Conservation (phyloP, 208 protist genomes). For the Endotrypanum monterogeii region DNA sequence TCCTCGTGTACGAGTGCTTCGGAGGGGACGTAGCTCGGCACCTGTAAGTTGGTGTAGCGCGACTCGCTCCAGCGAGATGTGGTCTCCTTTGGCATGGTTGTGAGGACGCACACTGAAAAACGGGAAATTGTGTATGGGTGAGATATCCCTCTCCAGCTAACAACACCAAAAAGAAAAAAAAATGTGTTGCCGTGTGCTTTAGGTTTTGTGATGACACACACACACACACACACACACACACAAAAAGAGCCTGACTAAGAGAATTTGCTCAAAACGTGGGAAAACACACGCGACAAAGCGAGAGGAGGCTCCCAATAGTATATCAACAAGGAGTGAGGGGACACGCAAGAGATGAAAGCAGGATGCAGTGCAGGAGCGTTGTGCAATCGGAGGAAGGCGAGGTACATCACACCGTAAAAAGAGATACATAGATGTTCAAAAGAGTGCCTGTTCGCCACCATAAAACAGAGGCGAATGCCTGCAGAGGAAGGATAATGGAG, state of each 20-base stretch:
- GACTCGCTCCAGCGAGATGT: slow-evolving; percentile 75
- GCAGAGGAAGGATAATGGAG: not conserved
- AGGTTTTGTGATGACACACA: not conserved
- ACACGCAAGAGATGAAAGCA: too few species aligned
- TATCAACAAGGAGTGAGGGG: too few species aligned
- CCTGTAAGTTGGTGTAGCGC: slow-evolving; percentile 77
- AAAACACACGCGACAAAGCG: not conserved
- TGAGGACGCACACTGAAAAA: not conserved
- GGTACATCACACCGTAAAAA: too few species aligned
- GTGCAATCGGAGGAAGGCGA: too few species aligned
- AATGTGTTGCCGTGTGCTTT: not conserved
- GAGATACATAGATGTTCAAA: too few species aligned
- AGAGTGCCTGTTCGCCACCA: too few species aligned
- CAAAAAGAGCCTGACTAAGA: too few species aligned
- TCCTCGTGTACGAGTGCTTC: slow-evolving; percentile 81
- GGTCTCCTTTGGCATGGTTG: slow-evolving; percentile 34
- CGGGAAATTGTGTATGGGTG: not conserved
- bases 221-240: not conserved
- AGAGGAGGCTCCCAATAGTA: too few species aligned
- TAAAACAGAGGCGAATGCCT: not conserved
- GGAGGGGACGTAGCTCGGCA: slow-evolving; percentile 88
- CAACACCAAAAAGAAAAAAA: too few species aligned
- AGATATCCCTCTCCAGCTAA: not conserved
- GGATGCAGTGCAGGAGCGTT: too few species aligned
- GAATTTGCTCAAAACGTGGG: too few species aligned